These are phyloP conservation scores for Galium porrigens DNA, from an alignment of 305 asterid genomes.

Conservation along the genomic window DNA sequence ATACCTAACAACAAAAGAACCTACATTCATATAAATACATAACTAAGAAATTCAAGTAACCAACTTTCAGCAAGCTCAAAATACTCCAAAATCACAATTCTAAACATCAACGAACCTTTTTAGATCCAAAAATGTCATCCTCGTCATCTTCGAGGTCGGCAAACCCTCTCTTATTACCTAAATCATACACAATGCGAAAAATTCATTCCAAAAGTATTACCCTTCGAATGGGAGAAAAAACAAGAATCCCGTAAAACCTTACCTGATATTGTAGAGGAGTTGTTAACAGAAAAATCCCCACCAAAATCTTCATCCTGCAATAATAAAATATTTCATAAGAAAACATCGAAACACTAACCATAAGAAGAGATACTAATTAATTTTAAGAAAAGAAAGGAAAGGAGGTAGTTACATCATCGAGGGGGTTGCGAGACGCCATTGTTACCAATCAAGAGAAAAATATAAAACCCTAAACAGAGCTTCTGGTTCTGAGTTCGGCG, in stretches of 20 bases:
- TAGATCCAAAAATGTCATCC: slow-evolving; percentile 70
- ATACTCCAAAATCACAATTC: neutral
- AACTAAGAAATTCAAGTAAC: neutral
- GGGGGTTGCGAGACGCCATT: slow-evolving; percentile 49
- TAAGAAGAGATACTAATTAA: slow-evolving; percentile 1
- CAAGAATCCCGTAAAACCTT: neutral
- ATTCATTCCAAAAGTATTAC: neutral
- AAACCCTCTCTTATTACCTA: slow-evolving; percentile 58
- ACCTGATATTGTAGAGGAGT: slow-evolving; percentile 45
- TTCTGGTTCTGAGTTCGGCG: neutral
- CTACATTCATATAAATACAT: neutral
- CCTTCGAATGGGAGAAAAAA: neutral
- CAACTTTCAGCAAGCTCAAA: neutral
- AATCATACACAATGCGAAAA: slow-evolving; percentile 9
- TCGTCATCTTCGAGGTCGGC: slow-evolving; percentile 74
- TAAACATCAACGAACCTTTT: slow-evolving; percentile 28
- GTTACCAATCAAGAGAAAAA: slow-evolving; percentile 9
- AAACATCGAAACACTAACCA: neutral
- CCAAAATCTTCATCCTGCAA: slow-evolving; percentile 54
- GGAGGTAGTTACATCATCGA: slow-evolving; percentile 38
- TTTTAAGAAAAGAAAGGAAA: neutral
- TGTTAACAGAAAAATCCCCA: slow-evolving; percentile 46
- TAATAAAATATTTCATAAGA: neutral
- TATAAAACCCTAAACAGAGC: slow-evolving; percentile 3
- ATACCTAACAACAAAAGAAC: neutral